These are phyloP conservation scores for Lentinula sp. DNA, from an alignment of 768 basidiomycete species.

Conservation along the genomic window DNA sequence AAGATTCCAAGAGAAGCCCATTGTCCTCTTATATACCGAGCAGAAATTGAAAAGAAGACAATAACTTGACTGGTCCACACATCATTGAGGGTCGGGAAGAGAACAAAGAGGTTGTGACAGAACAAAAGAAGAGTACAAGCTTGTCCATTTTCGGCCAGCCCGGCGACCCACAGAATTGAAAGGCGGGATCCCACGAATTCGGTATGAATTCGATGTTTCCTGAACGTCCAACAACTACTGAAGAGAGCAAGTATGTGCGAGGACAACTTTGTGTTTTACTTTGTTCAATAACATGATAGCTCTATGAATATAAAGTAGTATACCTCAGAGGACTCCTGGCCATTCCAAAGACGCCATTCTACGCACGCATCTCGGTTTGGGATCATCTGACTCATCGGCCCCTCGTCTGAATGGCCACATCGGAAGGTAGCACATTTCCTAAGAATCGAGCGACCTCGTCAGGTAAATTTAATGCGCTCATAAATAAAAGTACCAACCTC, in stretches of 20 bases:
- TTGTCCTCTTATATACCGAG: not conserved
- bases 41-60: not conserved
- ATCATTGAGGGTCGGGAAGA: not conserved
- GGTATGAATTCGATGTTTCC: too few relatives aligned
- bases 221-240: too few relatives aligned
- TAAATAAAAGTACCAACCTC: slow-evolving; percentile 9
- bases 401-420: slow-evolving; percentile 1
- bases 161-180: not conserved
- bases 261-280: too few relatives aligned
- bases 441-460: not conserved
- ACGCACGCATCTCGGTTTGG: slow-evolving; percentile 1
- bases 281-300: too few relatives aligned
- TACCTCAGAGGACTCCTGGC: not conserved
- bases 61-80: not conserved
- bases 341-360: not conserved
- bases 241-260: too few relatives aligned
- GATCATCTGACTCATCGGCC: not conserved
- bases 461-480: not conserved
- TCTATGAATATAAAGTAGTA: not conserved
- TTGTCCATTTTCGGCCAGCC: not conserved
- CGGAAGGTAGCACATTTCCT: slow-evolving; percentile 6
- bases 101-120: not conserved
- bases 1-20: not conserved
- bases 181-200: not conserved
- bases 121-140: not conserved